Evolutionary conservation across 306 rosid species (phyloP).

Genomic region (Vigna mungo): DNA sequence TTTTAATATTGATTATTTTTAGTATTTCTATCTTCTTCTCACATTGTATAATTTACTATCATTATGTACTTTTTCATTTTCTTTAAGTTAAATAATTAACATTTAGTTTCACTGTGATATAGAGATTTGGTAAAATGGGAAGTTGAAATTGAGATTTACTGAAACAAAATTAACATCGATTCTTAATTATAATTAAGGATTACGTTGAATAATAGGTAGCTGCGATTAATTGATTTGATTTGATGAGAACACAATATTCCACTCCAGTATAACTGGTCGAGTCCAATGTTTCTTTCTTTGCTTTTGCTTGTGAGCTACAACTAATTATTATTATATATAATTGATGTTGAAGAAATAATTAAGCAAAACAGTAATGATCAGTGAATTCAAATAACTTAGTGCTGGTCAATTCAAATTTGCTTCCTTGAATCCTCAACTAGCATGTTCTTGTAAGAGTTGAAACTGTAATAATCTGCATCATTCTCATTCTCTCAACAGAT

Average conservation of each 20-base stretch:
- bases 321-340: not conserved
- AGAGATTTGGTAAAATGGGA: not conserved
- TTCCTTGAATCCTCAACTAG: constrained; percentile 5
- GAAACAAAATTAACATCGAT: constrained; percentile 2
- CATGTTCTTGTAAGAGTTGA: not conserved
- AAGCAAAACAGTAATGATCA: constrained; percentile 38
- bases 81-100: not conserved
- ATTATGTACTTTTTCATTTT: not conserved
- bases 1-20: not conserved
- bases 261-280: not conserved
- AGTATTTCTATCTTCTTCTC: not conserved
- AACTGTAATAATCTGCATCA: not conserved
- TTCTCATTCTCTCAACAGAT: not conserved
- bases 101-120: not conserved
- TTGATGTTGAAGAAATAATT: constrained; percentile 24
- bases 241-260: not conserved
- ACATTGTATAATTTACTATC: not conserved
- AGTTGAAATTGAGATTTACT: not conserved
- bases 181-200: not conserved
- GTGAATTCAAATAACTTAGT: constrained; percentile 12
- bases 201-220: not conserved
- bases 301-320: constrained; percentile 21
- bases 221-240: not conserved
- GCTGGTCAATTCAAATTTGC: constrained; percentile 12
- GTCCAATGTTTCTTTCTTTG: constrained; percentile 4